Percentiles rank a stretch among this genome's conserved stretches.
Evolutionary conservation across 1,139 yeast species (phyloP).

Genomic region (Wickerhamiella infanticola): DNA sequence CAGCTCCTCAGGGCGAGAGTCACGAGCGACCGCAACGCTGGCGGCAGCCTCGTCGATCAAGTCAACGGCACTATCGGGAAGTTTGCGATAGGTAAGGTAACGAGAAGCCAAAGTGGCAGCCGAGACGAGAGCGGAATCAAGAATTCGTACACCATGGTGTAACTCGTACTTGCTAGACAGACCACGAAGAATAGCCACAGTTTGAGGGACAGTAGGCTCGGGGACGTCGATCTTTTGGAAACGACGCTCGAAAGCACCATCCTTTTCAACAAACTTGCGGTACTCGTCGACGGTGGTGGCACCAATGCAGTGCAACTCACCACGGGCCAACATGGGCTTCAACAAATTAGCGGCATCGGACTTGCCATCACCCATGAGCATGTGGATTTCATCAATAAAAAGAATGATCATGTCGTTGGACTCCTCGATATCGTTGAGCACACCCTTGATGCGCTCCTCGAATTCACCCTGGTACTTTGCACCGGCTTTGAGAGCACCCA

Average conservation of each 20-base stretch:
- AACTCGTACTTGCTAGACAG: slow-evolving; percentile 91
- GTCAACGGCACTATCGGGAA: slow-evolving; percentile 97
- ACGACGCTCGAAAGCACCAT: slow-evolving; percentile 97
- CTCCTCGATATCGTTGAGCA: slow-evolving; percentile 80
- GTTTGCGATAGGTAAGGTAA: slow-evolving; percentile 83
- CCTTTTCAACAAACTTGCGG: slow-evolving; percentile 83
- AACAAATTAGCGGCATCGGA: slow-evolving; percentile 89
- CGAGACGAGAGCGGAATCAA: slow-evolving; percentile 85
- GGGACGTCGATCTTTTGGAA: slow-evolving; percentile 94
- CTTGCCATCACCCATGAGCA: slow-evolving; percentile 97
- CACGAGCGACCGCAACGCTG: slow-evolving; percentile 94
- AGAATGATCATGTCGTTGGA: slow-evolving; percentile 73
- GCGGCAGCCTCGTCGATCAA: slow-evolving; percentile 95
- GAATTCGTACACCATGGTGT: slow-evolving; percentile 94
- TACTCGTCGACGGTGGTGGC: slow-evolving; percentile 94
- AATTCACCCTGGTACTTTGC: slow-evolving; percentile 98
- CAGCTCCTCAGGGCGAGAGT: slow-evolving; percentile 92
- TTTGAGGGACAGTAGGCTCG: slow-evolving; percentile 84
- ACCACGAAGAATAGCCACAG: slow-evolving; percentile 92
- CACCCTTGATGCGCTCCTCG: slow-evolving; percentile 96
- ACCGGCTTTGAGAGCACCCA: slow-evolving; percentile 95
- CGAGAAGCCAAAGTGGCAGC: slow-evolving; percentile 94
- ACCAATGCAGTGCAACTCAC: slow-evolving; percentile 91
- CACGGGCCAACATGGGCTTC: slow-evolving; percentile 96
- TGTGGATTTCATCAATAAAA: slow-evolving; percentile 93